phyloP scores from a whole-genome alignment of 352 stramenopile species.

The Phytophthora pisi region DNA sequence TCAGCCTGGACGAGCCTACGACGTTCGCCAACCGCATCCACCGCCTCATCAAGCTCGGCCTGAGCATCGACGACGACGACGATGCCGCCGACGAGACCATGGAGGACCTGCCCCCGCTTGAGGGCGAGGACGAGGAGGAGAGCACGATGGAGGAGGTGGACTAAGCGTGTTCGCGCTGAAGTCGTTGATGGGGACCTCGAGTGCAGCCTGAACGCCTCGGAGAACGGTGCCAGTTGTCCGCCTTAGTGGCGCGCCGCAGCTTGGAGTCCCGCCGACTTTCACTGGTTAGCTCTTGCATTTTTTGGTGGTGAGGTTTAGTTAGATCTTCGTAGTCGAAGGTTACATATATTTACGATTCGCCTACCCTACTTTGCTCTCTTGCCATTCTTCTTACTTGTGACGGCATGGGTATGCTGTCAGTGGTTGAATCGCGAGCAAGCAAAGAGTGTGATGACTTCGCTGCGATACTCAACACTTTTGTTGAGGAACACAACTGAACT shows the following conservation, averaged over 20 bases:
- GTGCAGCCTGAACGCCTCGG: conserved; percentile 11
- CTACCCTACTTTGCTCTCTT: conserved; percentile 20
- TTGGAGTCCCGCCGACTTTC: conserved; percentile 4
- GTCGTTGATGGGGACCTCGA: conserved; percentile 9
- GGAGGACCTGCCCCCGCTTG: conserved; percentile 97
- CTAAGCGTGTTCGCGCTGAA: conserved; percentile 69
- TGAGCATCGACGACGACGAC: conserved; percentile 99
- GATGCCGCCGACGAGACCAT: conserved; percentile 94
- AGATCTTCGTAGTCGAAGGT: conserved; percentile 56
- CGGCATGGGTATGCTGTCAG: neutral
- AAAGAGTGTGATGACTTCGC: too few species aligned
- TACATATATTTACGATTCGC: conserved; percentile 72
- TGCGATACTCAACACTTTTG: too few species aligned
- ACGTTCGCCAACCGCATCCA: conserved; percentile 99
- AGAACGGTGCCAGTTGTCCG: neutral
- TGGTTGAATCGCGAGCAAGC: too few species aligned
- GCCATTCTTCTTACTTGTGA: neutral
- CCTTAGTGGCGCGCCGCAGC: neutral
- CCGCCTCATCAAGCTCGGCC: conserved; percentile 98
- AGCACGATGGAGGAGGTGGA: conserved; percentile 99
- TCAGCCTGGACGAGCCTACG: conserved; percentile 98
- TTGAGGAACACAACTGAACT: too few species aligned
- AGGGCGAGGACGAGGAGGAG: conserved; percentile 96
- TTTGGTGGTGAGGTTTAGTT: conserved; percentile 51
- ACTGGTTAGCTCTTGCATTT: conserved; percentile 42